Evolutionary conservation across 306 rosid species (phyloP).

Genomic region (Gillenia trifoliata): DNA sequence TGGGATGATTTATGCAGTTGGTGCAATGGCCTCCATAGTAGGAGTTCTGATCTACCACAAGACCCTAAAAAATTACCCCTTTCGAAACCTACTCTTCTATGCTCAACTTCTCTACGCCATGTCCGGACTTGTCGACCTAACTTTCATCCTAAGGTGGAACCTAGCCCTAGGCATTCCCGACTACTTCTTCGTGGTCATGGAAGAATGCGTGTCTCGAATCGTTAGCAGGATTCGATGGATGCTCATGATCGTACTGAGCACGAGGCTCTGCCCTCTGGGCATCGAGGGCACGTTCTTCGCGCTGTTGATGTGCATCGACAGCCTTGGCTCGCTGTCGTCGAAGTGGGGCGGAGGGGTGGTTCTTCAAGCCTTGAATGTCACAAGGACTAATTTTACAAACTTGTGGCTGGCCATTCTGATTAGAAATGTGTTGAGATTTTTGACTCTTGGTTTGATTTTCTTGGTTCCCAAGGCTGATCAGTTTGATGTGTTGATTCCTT

Average conservation of each 20-base stretch:
- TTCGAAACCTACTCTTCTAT: constrained; percentile 46
- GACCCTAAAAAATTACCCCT: constrained; percentile 48
- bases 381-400: constrained; percentile 59
- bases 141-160: constrained; percentile 66
- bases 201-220: constrained; percentile 46
- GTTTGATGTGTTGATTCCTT: constrained; percentile 39
- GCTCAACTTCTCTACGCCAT: constrained; percentile 57
- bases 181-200: constrained; percentile 48
- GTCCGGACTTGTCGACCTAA: constrained; percentile 57
- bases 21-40: constrained; percentile 60
- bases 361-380: constrained; percentile 41
- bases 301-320: constrained; percentile 63
- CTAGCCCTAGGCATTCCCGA: constrained; percentile 54
- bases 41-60: constrained; percentile 83
- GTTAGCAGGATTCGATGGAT: constrained; percentile 55
- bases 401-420: constrained; percentile 54
- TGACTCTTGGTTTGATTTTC: constrained; percentile 46
- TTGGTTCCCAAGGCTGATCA: constrained; percentile 54
- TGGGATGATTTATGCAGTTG: constrained; percentile 68
- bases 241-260: constrained; percentile 70
- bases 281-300: constrained; percentile 86
- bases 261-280: constrained; percentile 61
- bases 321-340: constrained; percentile 46
- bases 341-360: constrained; percentile 61
- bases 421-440: constrained; percentile 52